A percentile compares a stretch with the other conserved stretches of the same genome.
phyloP scores from a whole-genome alignment of 169 alveolate species.

The Plasmodium reichenowi region DNA sequence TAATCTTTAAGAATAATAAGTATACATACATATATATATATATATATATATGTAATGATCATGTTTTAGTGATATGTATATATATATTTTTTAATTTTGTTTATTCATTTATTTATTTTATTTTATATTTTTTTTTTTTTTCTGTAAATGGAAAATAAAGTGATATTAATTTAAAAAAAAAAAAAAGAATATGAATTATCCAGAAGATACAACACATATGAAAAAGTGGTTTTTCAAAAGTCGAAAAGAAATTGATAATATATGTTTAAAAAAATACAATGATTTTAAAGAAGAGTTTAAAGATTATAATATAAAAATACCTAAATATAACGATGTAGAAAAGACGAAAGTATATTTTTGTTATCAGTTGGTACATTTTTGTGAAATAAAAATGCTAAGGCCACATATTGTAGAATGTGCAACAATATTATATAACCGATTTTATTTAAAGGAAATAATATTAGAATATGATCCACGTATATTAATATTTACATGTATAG shows the following conservation, averaged over 20 bases:
- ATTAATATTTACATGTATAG: conserved; percentile 80
- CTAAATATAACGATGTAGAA: conserved; percentile 65
- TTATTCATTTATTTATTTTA: background rate
- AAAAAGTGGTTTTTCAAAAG: conserved; percentile 72
- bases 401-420: conserved; percentile 74
- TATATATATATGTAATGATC: too few species aligned
- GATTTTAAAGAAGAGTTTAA: conserved; percentile 66
- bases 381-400: conserved; percentile 42
- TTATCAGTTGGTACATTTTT: conserved; percentile 48
- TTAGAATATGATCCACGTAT: conserved; percentile 83
- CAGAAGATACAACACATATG: conserved; percentile 72
- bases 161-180: conserved; percentile 6
- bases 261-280: conserved; percentile 61
- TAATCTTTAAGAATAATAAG: too few species aligned
- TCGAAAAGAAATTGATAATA: conserved; percentile 38
- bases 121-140: background rate
- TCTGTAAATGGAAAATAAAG: background rate
- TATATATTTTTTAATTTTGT: too few species aligned
- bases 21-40: too few species aligned
- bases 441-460: conserved; percentile 78
- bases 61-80: too few species aligned
- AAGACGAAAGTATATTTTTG: conserved; percentile 62
- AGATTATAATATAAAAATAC: conserved; percentile 49
- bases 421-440: conserved; percentile 75
- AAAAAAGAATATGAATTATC: conserved; percentile 51